Conservation (phyloP, 1,284 basidiomycete species). For the Cutaneotrichosporon cutaneum region DNA sequence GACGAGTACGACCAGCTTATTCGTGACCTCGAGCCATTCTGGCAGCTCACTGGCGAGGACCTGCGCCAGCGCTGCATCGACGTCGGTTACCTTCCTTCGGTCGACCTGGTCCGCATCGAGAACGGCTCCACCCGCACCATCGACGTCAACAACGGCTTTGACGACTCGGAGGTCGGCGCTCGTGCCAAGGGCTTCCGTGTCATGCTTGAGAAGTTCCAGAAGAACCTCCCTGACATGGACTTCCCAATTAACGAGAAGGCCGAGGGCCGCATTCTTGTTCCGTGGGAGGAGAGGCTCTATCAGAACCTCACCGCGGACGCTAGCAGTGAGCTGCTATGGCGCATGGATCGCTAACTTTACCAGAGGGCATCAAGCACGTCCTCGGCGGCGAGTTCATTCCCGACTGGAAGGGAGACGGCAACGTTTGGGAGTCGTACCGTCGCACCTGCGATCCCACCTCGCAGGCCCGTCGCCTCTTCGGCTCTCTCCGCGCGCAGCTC, state of each 20-base stretch:
- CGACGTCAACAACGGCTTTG: conserved; percentile 62
- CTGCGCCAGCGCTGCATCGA: conserved; percentile 68
- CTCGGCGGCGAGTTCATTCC: conserved; percentile 69
- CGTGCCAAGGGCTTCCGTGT: conserved; percentile 71
- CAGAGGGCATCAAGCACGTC: conserved; percentile 63
- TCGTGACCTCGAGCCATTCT: conserved; percentile 77
- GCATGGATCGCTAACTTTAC: not conserved
- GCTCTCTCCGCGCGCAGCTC: conserved; percentile 62
- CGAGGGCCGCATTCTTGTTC: conserved; percentile 83
- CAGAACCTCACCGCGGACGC: conserved; percentile 64
- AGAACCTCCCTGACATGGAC: conserved; percentile 81
- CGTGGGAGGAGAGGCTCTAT: conserved; percentile 73
- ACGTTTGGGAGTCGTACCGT: conserved; percentile 86
- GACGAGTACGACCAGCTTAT: conserved; percentile 88
- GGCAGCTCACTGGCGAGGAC: conserved; percentile 68
- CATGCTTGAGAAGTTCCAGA: conserved; percentile 71
- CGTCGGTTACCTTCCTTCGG: conserved; percentile 73
- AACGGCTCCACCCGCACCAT: conserved; percentile 65
- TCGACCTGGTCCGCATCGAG: conserved; percentile 77
- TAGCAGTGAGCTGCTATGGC: conserved; percentile 42
- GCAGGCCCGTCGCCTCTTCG: conserved; percentile 75
- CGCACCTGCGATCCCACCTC: conserved; percentile 80
- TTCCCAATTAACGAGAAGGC: conserved; percentile 87
- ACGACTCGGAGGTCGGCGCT: conserved; percentile 68
- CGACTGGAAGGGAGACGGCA: conserved; percentile 79